These are phyloP conservation scores for Monilinia polystroma DNA, from an alignment of 2,329 filamentous ascomycete genomes.

Conservation along the genomic window DNA sequence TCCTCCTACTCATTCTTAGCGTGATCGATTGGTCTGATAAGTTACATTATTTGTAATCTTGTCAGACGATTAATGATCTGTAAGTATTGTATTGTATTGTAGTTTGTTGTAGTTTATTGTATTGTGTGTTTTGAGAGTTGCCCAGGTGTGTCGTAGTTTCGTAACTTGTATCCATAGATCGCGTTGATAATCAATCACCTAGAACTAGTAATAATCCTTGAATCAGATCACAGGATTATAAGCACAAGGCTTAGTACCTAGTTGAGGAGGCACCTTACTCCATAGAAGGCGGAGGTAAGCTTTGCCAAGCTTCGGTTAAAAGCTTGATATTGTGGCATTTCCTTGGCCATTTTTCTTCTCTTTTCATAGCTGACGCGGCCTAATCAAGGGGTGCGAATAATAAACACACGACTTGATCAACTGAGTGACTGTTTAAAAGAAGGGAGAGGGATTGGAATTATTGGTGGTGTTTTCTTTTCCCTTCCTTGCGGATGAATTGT, in stretches of 20 bases:
- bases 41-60: neutral
- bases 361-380: constrained; percentile 10
- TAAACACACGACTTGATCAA: neutral
- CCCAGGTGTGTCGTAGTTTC: too few relatives aligned
- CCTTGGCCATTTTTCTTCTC: neutral
- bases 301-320: constrained; percentile 11
- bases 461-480: neutral
- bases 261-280: too few relatives aligned
- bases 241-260: neutral
- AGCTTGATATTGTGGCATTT: neutral
- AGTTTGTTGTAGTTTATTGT: too few relatives aligned
- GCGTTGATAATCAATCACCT: neutral
- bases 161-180: neutral
- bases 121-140: too few relatives aligned
- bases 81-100: neutral
- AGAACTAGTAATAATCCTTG: neutral
- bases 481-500: too few relatives aligned
- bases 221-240: neutral
- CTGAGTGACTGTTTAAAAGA: too few relatives aligned
- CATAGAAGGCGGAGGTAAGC: constrained; percentile 2
- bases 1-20: neutral
- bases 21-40: neutral
- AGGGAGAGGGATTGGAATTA: neutral
- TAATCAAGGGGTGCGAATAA: neutral
- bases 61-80: constrained; percentile 5